A percentile compares a stretch with the other conserved stretches of the same genome.
These are phyloP conservation scores for Sapria himalayana DNA, from an alignment of 345 rosid genomes.

Conservation along the genomic window DNA sequence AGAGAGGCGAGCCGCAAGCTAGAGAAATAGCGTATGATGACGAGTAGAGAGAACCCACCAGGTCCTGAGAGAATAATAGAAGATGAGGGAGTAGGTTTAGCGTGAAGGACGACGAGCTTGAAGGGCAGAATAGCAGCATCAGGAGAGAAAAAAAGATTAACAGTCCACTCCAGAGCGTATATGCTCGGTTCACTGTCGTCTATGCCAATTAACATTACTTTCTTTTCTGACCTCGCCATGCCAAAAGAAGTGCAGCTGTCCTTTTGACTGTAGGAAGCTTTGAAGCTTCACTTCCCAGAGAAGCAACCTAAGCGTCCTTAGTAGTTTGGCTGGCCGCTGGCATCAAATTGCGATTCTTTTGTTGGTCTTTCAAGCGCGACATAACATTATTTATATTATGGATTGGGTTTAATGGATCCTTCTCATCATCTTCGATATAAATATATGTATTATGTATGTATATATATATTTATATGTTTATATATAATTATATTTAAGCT, in stretches of 20 bases:
- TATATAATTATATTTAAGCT: too few relatives aligned
- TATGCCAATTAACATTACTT: constrained; percentile 34
- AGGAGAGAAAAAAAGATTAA: constrained; percentile 55
- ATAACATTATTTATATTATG: too few relatives aligned
- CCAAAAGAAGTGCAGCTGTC: not conserved
- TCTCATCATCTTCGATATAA: too few relatives aligned
- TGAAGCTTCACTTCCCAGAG: too few relatives aligned
- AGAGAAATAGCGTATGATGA: not conserved
- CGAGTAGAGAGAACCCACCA: constrained; percentile 14
- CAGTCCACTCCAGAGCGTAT: constrained; percentile 79
- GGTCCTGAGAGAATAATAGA: constrained; percentile 59
- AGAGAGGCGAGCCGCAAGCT: not conserved
- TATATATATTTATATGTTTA: too few relatives aligned
- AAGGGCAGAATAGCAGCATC: constrained; percentile 33
- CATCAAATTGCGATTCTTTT: too few relatives aligned
- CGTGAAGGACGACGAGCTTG: constrained; percentile 55
- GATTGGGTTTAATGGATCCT: too few relatives aligned
- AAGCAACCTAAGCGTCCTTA: too few relatives aligned
- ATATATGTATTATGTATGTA: too few relatives aligned
- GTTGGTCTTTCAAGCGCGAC: too few relatives aligned
- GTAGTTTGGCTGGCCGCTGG: too few relatives aligned
- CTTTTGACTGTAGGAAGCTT: too few relatives aligned
- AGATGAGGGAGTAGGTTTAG: constrained; percentile 46
- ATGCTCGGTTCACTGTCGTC: constrained; percentile 55
- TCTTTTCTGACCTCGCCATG: constrained; percentile 30